Evolutionary conservation across 306 rosid genomes (phyloP).

Genomic region (Rubus parviflorus): DNA sequence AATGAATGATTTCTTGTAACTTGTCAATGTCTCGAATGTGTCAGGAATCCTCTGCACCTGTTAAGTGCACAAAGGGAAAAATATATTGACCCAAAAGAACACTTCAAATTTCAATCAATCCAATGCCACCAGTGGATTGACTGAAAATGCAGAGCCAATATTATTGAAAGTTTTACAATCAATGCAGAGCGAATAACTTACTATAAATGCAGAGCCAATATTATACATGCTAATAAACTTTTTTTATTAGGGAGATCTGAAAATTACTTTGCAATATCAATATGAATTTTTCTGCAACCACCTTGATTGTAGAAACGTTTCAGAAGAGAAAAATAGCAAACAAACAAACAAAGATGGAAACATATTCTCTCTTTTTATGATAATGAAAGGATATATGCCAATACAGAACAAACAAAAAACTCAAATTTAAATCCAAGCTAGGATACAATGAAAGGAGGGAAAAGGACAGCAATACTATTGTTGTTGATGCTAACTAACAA

Average conservation of each 20-base stretch:
- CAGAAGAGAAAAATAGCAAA: no score
- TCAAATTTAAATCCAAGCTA: background rate
- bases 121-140: background rate
- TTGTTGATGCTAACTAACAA: no score
- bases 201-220: background rate
- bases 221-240: background rate
- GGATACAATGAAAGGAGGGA: background rate
- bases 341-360: background rate
- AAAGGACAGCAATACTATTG: background rate
- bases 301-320: background rate
- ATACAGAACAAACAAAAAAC: background rate
- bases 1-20: slow-evolving; percentile 47
- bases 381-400: no score
- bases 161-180: background rate
- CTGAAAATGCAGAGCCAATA: background rate
- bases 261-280: background rate
- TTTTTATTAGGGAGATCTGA: background rate
- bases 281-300: background rate
- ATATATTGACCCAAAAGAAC: background rate
- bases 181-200: background rate
- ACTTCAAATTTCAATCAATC: background rate
- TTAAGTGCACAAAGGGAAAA: background rate
- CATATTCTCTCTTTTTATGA: no score
- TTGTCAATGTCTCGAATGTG: slow-evolving; percentile 30
- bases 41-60: slow-evolving; percentile 53